phyloP scores from a whole-genome alignment of 768 basidiomycete species.

The Mycena rosella region DNA sequence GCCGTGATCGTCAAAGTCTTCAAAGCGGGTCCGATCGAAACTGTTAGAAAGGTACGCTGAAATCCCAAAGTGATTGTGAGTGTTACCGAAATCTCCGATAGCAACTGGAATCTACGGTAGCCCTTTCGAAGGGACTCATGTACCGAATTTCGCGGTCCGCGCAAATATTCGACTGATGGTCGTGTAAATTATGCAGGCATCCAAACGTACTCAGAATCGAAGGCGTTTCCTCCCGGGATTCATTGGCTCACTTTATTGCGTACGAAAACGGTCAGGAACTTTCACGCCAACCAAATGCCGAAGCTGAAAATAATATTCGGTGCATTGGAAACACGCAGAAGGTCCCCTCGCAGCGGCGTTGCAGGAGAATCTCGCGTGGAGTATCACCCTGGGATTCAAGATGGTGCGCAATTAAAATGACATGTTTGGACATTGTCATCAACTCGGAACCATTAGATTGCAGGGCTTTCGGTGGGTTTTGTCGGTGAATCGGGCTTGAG shows the following conservation, averaged over 20 bases:
- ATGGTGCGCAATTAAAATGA: slow-evolving; percentile 4
- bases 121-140: not conserved
- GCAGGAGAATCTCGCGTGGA: not conserved
- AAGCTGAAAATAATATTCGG: not conserved
- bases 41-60: slow-evolving; percentile 3
- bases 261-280: slow-evolving; percentile 3
- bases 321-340: slow-evolving; percentile 3
- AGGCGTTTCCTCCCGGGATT: not conserved
- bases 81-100: not conserved
- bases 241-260: not conserved
- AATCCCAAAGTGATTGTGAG: no score
- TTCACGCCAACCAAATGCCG: not conserved
- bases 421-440: no score
- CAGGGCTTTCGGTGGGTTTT: not conserved
- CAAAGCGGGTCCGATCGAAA: not conserved
- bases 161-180: no score
- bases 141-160: no score
- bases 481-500: slow-evolving; percentile 8
- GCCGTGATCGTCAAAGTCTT: slow-evolving; percentile 16
- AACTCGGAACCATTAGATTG: not conserved
- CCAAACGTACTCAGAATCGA: slow-evolving; percentile 5
- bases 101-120: slow-evolving; percentile 3
- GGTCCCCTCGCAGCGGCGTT: slow-evolving; percentile 7
- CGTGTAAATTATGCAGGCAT: no score
- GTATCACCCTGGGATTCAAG: slow-evolving; percentile 9